Evolutionary conservation across 2,329 filamentous ascomycete genomes (phyloP).

Genomic region (Grosmannia serpens): DNA sequence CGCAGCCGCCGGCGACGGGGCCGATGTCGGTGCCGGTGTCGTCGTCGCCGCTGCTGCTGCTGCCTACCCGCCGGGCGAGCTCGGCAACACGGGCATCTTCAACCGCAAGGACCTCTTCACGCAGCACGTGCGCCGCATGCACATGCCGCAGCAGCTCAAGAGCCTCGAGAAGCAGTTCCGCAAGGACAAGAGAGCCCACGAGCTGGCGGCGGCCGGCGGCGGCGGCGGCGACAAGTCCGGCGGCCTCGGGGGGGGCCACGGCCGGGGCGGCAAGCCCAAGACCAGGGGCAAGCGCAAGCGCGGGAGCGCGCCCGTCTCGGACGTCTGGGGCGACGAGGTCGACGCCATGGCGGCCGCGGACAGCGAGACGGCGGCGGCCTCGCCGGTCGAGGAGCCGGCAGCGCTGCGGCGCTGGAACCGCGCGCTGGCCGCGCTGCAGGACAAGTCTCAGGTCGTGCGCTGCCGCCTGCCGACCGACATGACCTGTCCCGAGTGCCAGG

Average conservation of each 20-base stretch:
- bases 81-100: conserved; percentile 50
- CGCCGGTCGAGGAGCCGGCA: neutral
- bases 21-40: neutral
- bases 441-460: conserved; percentile 45
- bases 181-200: neutral
- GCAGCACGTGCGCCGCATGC: conserved; percentile 80
- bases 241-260: too few species aligned
- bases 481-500: conserved; percentile 51
- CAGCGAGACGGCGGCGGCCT: neutral
- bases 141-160: conserved; percentile 38
- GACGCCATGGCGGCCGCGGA: too few species aligned
- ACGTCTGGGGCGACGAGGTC: too few species aligned
- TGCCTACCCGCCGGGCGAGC: neutral
- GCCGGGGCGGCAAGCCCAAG: neutral
- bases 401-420: conserved; percentile 31
- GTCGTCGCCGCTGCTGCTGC: neutral
- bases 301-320: neutral
- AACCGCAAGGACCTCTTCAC: conserved; percentile 89
- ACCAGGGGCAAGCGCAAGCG: neutral
- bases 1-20: neutral
- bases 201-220: too few species aligned
- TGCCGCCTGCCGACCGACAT: conserved; percentile 50
- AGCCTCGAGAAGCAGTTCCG: conserved; percentile 20
- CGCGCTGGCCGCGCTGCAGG: conserved; percentile 43
- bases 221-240: too few species aligned